Evolutionary conservation across 108 stramenopile species (phyloP), one percentile per base, ranked within the genome.

Genomic region (Pelagomonas calceolata): DNA sequence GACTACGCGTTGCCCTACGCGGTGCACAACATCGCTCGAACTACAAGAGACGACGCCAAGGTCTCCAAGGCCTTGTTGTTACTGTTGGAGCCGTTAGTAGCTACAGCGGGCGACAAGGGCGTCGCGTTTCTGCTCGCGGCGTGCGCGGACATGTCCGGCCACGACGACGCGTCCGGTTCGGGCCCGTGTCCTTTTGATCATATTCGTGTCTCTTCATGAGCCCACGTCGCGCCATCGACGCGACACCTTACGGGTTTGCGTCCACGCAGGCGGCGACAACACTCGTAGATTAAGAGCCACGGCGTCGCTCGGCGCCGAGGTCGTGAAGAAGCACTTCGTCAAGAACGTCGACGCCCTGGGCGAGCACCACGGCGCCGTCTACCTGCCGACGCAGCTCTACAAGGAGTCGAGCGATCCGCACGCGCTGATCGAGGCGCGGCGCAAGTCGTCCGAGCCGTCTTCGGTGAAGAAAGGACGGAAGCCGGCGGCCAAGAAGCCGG

Each of bases 101-200:
- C 21, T 1, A 26, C 51, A 26, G 21, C 29, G 0, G 51, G 21
- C 21, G 51, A 1, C 0, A 26, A 60, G 21, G 29, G 29, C 26
- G 51, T 60, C 51, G 51, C 51, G 3, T 60, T 60, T 26, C 51
- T 60, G 21, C 26, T 60, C 21, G 10, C 7, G 21, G 1, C 0
- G 21, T 60, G 51, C 51, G 10, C 1, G 21, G 21, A 26, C 7
- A 60, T 60, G 21, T 17, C 51, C 21, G 26, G 3, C 51, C 51
- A 60, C 51, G 51, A 60, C 21, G 51, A 60, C 51, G 51, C 51
- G n/a, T n/a, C n/a, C n/a, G n/a, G n/a, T n/a, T n/a, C n/a, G n/a
- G n/a, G n/a, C n/a, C n/a, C n/a, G n/a, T n/a, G n/a, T n/a, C n/a
- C n/a, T n/a, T n/a, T n/a, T n/a, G n/a, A n/a, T n/a, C n/a, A n/a